phyloP scores from a whole-genome alignment of 805 yeast genomes.

The Diddensiella transvaalensis region DNA sequence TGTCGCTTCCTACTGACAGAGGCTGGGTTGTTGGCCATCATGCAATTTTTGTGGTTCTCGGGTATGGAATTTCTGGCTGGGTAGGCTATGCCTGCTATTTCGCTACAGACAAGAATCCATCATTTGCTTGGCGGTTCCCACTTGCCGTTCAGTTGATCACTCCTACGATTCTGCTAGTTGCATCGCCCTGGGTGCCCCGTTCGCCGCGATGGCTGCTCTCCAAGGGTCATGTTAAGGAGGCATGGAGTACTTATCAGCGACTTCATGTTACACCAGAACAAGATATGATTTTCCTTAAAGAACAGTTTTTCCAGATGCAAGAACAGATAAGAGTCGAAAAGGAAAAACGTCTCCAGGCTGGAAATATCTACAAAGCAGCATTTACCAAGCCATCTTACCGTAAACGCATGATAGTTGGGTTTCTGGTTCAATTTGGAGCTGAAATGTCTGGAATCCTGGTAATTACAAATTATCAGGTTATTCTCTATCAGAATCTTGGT shows the following conservation, averaged over 20 bases:
- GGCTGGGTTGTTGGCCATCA: constrained; percentile 23
- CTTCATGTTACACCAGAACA: not conserved
- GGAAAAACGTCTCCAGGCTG: constrained; percentile 8
- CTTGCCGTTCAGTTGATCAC: constrained; percentile 1
- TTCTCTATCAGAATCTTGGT: constrained; percentile 9
- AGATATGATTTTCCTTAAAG: constrained; percentile 1
- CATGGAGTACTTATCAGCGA: not conserved
- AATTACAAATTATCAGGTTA: constrained; percentile 9
- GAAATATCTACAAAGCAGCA: not conserved
- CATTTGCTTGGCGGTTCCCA: constrained; percentile 4
- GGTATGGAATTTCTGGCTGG: constrained; percentile 13
- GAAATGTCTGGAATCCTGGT: constrained; percentile 12
- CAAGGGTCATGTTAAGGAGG: constrained; percentile 2
- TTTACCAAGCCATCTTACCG: constrained; percentile 10
- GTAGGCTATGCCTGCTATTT: constrained; percentile 13
- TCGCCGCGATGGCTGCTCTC: constrained; percentile 8
- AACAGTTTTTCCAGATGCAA: constrained; percentile 4
- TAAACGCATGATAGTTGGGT: constrained; percentile 8
- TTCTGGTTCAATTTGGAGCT: constrained; percentile 13
- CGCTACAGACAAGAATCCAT: constrained; percentile 9
- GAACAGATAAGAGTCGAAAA: constrained; percentile 7
- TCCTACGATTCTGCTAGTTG: constrained; percentile 5
- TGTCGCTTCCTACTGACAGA: constrained; percentile 33
- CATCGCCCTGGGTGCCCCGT: constrained; percentile 5
- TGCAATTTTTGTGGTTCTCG: constrained; percentile 11